Evolutionary conservation across 1,284 basidiomycete species (phyloP), one percentile per base, ranked within the genome.

Genomic region (Gymnopus androsaceus): DNA sequence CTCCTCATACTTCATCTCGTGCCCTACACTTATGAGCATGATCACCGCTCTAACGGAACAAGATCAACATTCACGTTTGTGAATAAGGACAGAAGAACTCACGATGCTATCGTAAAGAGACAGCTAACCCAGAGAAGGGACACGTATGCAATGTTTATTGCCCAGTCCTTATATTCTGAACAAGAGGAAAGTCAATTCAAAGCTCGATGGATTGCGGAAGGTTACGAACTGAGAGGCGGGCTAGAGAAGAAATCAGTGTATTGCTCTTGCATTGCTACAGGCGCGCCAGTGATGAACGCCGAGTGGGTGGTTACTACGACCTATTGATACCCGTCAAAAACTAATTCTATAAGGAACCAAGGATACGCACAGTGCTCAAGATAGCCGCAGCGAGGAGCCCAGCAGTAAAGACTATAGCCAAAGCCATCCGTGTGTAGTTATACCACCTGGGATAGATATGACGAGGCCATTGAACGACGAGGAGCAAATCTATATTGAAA

Each of bases 401-500:
- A 3, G 63, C 31, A 3, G 65, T 62, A 4, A 67, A 62, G 1
- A 61, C 37, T 4, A 67, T 56, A 3, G 69, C 66, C 9, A 64
- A 21, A 19, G 42, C 34, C 37, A 61, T 57, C 59, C 63, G 67
- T 4, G 61, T 55, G 2, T 36, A 38, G 21, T 63, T 63, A 49
- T 69, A 71, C 70, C 69, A 70, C 23, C n/a, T 27, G 4, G 70
- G 69, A 38, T 72, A 73, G 42, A 49, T 25, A 65, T 59, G 27
- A 31, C 56, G 37, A 1, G 70, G 71, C 63, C 66, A 73, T 51
- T 71, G 67, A 0, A 72, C 45, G 1, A 73, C 63, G 48, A 73
- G 67, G 61, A 72, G 70, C 41, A 69, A 69, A 36, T 73, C 71
- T 1, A 68, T 63, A n/a, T 69, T 68, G 50, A 70, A 71, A 4